These are phyloP conservation scores for Silene conica DNA, from an alignment of 148 eudicot species.

Conservation along the genomic window DNA sequence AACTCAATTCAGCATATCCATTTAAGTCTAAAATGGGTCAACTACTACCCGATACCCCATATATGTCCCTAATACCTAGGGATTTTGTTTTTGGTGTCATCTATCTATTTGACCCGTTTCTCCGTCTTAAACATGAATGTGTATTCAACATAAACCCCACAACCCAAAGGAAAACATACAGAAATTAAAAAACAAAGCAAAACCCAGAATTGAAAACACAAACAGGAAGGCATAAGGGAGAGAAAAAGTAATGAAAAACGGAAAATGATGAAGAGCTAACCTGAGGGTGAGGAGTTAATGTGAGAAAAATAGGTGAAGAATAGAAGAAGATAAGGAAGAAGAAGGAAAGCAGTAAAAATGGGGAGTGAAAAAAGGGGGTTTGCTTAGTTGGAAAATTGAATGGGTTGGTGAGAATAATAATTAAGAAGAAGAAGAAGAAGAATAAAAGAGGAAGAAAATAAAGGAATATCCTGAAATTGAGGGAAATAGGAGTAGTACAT, in stretches of 20 bases:
- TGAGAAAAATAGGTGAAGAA: not conserved
- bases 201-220: not conserved
- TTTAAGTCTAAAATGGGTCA: too few species aligned
- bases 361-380: not conserved
- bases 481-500: too few species aligned
- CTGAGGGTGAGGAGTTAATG: not conserved
- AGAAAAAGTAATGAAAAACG: not conserved
- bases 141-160: not conserved
- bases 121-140: too few species aligned
- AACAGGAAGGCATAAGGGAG: not conserved
- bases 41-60: too few species aligned
- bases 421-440: too few species aligned
- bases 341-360: not conserved
- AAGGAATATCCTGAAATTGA: too few species aligned
- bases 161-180: not conserved
- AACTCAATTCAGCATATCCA: not conserved
- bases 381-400: not conserved
- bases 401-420: not conserved
- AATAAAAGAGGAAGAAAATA: too few species aligned
- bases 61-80: too few species aligned
- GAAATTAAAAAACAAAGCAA: not conserved
- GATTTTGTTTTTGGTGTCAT: too few species aligned
- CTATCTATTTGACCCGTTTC: too few species aligned
- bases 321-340: not conserved
- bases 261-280: not conserved